These are phyloP conservation scores for Stramenopiles sp. DNA, from an alignment of 352 stramenopile genomes.

Conservation along the genomic window DNA sequence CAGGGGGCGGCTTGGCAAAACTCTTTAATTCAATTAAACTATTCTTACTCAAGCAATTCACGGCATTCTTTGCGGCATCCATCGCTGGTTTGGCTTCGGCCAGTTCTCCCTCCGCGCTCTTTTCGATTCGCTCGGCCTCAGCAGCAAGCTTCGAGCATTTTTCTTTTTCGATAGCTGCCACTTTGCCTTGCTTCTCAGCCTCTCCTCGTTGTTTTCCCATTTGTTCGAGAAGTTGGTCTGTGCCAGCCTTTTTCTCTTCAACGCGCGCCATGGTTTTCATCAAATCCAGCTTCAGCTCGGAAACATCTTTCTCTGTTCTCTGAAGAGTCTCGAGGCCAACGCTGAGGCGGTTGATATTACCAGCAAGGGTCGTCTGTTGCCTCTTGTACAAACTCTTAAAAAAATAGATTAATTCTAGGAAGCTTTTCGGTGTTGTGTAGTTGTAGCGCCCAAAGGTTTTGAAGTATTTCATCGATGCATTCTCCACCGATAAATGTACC, in stretches of 20 bases:
- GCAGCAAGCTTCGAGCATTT: slow-evolving; percentile 64
- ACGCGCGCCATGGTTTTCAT: slow-evolving; percentile 70
- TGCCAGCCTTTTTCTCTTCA: slow-evolving; percentile 81
- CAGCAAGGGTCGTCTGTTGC: slow-evolving; percentile 79
- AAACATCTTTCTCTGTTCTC: slow-evolving; percentile 85
- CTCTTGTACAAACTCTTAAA: slow-evolving; percentile 87
- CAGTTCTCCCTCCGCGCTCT: slow-evolving; percentile 77
- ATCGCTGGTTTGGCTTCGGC: slow-evolving; percentile 84
- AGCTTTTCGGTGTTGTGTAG: slow-evolving; percentile 95
- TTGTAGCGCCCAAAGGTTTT: slow-evolving; percentile 86
- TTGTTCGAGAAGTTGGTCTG: slow-evolving; percentile 77
- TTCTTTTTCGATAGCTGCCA: slow-evolving; percentile 66
- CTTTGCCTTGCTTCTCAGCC: slow-evolving; percentile 58
- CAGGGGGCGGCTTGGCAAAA: slow-evolving; percentile 74
- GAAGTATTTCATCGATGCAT: slow-evolving; percentile 81
- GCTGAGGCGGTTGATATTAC: slow-evolving; percentile 83
- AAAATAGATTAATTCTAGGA: slow-evolving; percentile 89
- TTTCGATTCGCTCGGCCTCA: slow-evolving; percentile 76
- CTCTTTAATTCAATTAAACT: slow-evolving; percentile 91
- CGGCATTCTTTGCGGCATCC: slow-evolving; percentile 73
- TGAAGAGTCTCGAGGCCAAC: slow-evolving; percentile 81
- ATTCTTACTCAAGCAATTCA: slow-evolving; percentile 86
- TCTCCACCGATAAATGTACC: slow-evolving; percentile 83
- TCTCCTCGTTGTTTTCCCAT: slow-evolving; percentile 76
- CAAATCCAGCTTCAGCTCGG: slow-evolving; percentile 69